Base-by-base conservation (phyloP, 2,329 filamentous ascomycete genomes). In the Chaetomiaceae sp. region DNA sequence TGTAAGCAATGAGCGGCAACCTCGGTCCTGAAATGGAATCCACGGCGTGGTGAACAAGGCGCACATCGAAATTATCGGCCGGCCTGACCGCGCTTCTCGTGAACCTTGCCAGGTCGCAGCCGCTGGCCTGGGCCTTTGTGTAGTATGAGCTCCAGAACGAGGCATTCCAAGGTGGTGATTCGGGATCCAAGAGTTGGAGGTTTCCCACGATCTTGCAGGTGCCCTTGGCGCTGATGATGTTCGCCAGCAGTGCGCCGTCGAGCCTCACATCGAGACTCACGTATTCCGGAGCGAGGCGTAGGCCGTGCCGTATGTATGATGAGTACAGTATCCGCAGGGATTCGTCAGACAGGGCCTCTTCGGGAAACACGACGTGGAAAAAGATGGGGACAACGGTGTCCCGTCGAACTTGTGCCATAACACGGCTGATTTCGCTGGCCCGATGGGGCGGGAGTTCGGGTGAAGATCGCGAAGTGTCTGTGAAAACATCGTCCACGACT, bases 11-110 rank as follows among this genome's bases (percentile, higher is more conserved):
- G 1, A 85, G 48, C 0, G 81, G 78, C 12, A 80, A 62, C 6
- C 65, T 65, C 0, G 66, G 64, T 0, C 67, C 66, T 0, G 67
- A 62, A 3, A 73, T 59, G 11, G 63, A 63, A 38, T 67, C 65
- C 4, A 80, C 67, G 14, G 69, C 67, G 29, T 72, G 68, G 48
- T 74, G 74, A 22, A 86, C 71, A 10, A 70, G 68, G 26, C 76
- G 69, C 14, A 84, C 71, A 3, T 76, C 74, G 41, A 81, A 75
- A 50, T 84, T 84, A 54, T 87, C 83, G 12, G 77, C 71, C n/a
- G 79, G 68, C 1, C 67, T 71, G 3, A 63, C 62, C 3, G 79
- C 78, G 1, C 74, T 75, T 39, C 79, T 78, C 6, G 75, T 76
- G 35, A 87, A 67, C 35, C 81, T 74, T 6, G 80, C 78, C 35